Percentiles rank a stretch among this genome's conserved stretches.
Evolutionary conservation across 345 rosid genomes (phyloP).

Genomic region (Laguncularia racemosa): DNA sequence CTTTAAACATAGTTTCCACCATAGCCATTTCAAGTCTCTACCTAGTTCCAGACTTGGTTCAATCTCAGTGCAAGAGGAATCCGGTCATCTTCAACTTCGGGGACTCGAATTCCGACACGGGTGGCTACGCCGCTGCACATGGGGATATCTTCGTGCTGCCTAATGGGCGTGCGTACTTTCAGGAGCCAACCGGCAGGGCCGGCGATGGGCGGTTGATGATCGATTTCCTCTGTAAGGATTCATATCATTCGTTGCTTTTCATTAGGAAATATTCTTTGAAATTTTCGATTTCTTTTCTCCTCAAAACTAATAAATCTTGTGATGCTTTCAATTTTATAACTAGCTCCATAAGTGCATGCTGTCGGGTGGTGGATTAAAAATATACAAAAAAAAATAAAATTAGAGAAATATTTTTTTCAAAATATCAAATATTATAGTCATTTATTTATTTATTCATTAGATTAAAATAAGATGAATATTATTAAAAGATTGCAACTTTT

Average conservation of each 20-base stretch:
- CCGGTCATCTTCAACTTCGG: conserved; percentile 44
- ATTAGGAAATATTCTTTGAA: background rate
- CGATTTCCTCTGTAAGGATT: conserved; percentile 50
- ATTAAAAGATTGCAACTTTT: no score
- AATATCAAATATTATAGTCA: no score
- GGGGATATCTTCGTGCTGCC: conserved; percentile 22
- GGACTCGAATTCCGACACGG: conserved; percentile 53
- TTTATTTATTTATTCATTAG: no score
- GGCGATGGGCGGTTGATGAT: conserved; percentile 45
- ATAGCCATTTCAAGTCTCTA: background rate
- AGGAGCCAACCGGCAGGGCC: conserved; percentile 12
- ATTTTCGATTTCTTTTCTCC: background rate
- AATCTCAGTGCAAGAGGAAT: conserved; percentile 19
- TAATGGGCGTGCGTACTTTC: background rate
- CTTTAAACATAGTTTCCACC: no score
- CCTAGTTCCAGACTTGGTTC: conserved; percentile 12
- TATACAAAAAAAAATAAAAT: no score
- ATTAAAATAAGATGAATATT: no score
- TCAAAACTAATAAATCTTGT: background rate
- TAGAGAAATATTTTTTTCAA: no score
- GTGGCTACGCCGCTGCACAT: conserved; percentile 29
- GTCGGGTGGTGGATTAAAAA: no score
- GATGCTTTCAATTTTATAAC: background rate
- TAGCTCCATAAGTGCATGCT: background rate
- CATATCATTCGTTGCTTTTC: background rate